Percentiles rank a stretch among this genome's conserved stretches.
Conservation (phyloP, 352 stramenopile genomes). For the Globisporangium parvum region DNA sequence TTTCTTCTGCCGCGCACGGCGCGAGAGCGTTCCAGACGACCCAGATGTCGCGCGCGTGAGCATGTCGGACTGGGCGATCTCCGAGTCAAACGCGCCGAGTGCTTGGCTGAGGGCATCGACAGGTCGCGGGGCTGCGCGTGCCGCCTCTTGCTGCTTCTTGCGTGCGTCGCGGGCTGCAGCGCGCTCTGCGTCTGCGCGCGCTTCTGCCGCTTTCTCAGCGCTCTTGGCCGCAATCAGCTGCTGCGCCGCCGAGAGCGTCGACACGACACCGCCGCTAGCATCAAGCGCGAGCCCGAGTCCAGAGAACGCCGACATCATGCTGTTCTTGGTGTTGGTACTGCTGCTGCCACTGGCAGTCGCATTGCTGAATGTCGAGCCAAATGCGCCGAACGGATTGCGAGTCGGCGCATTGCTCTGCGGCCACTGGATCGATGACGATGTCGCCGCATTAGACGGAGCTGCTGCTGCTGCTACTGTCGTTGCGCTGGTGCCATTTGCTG, state of each 20-base stretch:
- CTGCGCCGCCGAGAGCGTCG: constrained; percentile 31
- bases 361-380: neutral
- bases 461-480: neutral
- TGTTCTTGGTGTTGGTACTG: constrained; percentile 2
- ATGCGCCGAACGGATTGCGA: constrained; percentile 19
- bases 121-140: constrained; percentile 18
- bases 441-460: neutral
- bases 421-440: constrained; percentile 14
- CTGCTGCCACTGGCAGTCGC: neutral
- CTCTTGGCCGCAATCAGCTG: constrained; percentile 48
- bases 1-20: constrained; percentile 43
- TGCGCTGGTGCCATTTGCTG: constrained; percentile 1
- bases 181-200: constrained; percentile 15
- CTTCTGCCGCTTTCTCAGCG: constrained; percentile 29
- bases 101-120: constrained; percentile 53
- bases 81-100: constrained; percentile 50
- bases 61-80: constrained; percentile 32
- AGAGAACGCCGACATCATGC: constrained; percentile 55
- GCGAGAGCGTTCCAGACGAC: constrained; percentile 17
- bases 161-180: constrained; percentile 13
- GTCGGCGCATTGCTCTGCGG: constrained; percentile 7
- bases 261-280: constrained; percentile 16
- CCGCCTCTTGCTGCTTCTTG: constrained; percentile 28
- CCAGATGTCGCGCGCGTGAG: constrained; percentile 17
- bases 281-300: constrained; percentile 45